Percentiles rank a stretch among this genome's conserved stretches.
Conservation (phyloP, 2,329 filamentous ascomycete species). For the Ophiostoma sp. region DNA sequence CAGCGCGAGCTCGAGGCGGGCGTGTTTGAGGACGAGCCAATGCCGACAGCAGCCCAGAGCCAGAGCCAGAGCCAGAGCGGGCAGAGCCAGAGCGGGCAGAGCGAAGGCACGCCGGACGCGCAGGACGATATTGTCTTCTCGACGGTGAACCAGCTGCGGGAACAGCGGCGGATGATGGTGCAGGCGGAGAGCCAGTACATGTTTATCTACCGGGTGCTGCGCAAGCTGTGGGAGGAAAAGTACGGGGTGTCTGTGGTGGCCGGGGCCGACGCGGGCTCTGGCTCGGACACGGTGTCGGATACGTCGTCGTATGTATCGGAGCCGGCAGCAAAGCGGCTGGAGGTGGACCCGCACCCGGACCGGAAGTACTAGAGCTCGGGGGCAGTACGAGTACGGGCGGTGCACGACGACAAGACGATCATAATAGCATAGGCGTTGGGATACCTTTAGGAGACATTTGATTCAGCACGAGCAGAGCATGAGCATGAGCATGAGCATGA, state of each 20-base stretch:
- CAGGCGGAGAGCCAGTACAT: slow-evolving; percentile 78
- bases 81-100: neutral
- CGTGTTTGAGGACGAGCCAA: slow-evolving; percentile 46
- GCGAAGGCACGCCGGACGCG: neutral
- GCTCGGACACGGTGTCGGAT: neutral
- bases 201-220: slow-evolving; percentile 84
- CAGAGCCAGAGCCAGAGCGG: neutral
- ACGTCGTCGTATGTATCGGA: slow-evolving; percentile 30
- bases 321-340: slow-evolving; percentile 50
- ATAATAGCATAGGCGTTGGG: neutral
- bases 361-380: neutral
- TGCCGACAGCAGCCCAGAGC: neutral
- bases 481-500: too few species aligned
- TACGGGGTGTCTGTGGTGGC: slow-evolving; percentile 38
- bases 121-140: slow-evolving; percentile 50
- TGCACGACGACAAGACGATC: neutral
- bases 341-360: slow-evolving; percentile 44
- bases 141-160: slow-evolving; percentile 71
- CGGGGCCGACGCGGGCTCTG: slow-evolving; percentile 26
- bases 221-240: slow-evolving; percentile 65
- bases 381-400: too few species aligned
- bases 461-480: too few species aligned
- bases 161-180: slow-evolving; percentile 93
- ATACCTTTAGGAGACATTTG: too few species aligned
- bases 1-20: slow-evolving; percentile 75